These are phyloP conservation scores for Fusarium liriodendri DNA, from an alignment of 2,329 filamentous ascomycete genomes.

Conservation along the genomic window DNA sequence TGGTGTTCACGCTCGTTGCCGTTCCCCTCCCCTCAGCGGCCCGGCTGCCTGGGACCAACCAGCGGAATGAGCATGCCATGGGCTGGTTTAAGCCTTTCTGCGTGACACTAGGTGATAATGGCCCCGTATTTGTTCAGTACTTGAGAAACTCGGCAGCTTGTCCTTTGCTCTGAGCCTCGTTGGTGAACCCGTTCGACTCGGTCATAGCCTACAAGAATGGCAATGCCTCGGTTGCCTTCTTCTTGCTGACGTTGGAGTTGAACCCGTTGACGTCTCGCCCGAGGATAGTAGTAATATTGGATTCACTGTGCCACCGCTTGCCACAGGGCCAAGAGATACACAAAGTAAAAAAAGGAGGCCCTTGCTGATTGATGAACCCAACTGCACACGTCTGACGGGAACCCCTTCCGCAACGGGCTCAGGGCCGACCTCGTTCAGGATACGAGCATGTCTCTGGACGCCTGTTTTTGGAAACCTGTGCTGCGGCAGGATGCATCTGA, in stretches of 20 bases:
- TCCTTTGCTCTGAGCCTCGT: neutral
- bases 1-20: neutral
- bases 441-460: neutral
- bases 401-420: slow-evolving; percentile 14
- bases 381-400: slow-evolving; percentile 11
- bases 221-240: slow-evolving; percentile 5
- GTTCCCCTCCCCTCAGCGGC: neutral
- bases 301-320: slow-evolving; percentile 14
- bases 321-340: slow-evolving; percentile 12
- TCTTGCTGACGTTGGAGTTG: neutral
- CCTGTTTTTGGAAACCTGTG: neutral
- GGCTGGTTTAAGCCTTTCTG: neutral
- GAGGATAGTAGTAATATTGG: neutral
- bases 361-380: neutral
- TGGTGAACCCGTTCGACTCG: neutral
- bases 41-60: slow-evolving; percentile 22
- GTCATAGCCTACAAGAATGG: neutral
- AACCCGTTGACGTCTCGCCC: neutral
- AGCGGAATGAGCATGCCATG: neutral
- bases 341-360: neutral
- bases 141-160: neutral
- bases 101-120: neutral
- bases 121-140: neutral
- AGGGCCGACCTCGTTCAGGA: neutral
- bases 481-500: slow-evolving; percentile 17